Evolutionary conservation across 106 monocot species (phyloP), one percentile per base, ranked within the genome.

Genomic region (Chionographis japonica): DNA sequence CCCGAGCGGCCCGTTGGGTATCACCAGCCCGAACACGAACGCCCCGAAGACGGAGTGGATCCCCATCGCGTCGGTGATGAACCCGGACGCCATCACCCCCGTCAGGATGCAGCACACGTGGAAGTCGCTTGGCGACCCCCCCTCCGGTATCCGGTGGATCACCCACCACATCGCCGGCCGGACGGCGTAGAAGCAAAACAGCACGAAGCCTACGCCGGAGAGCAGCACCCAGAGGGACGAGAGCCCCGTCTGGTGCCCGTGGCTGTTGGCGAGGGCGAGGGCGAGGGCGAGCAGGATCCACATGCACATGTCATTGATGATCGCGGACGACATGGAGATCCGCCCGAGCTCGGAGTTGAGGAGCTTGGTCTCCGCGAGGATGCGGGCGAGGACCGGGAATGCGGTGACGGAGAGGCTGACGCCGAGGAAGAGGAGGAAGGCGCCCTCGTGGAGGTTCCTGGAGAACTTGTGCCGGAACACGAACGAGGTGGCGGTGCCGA

Each of bases 41-140:
- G 77, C 77, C 8, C 83, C 83, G 19, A 79, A 87, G 16, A 83
- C 56, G 4, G 87, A 66, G 46, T 83, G 83, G 11, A 80, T 68
- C 4, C 87, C 87, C 4, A 87, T 58, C 1, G 54, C 46, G 14
- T 87, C 83, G 9, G 77, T 70, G 11, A 61, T 13, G 59, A 71
- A 58, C 0, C 63, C 68, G 12, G 60, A 60, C 8, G 67, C 73
- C 73, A 87, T 76, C 39, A 77, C 87, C 0, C 65, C 72, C 12
- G 58, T 63, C 2, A 83, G 49, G 0, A 79, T 70, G 56, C 60
- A 12, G 20, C 74, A 70, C 3, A 80, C 56, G 41, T 80, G 56
- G 6, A 54, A 8, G 17, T 83, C 83, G 38, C 66, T 53, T 0
- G 80, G 46, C 17, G 54, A 42, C 35, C 76, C 76, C 0, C 87